Percentiles rank a stretch among this genome's conserved stretches.
Evolutionary conservation across 2,329 filamentous ascomycete species (phyloP).

Genomic region (Epichloe coenophiala): DNA sequence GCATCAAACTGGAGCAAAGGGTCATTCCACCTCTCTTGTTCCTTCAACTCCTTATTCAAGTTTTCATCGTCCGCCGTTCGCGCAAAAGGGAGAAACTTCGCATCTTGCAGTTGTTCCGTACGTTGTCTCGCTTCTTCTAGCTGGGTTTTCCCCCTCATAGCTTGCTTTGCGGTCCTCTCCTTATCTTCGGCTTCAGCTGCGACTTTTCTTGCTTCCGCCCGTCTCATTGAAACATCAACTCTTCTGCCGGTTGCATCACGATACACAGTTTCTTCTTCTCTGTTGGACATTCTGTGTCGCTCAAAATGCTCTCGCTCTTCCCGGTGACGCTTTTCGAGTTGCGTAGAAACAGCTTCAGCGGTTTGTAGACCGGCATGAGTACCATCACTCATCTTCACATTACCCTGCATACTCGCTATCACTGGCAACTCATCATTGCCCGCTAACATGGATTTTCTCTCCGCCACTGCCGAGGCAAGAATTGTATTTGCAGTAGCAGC

Average conservation of each 20-base stretch:
- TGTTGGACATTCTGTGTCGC: slow-evolving; percentile 25
- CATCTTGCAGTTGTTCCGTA: slow-evolving; percentile 60
- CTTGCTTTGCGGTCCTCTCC: slow-evolving; percentile 52
- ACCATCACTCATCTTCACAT: slow-evolving; percentile 69
- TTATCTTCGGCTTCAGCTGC: slow-evolving; percentile 57
- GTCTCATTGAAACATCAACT: slow-evolving; percentile 83
- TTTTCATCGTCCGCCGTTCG: slow-evolving; percentile 71
- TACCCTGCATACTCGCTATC: slow-evolving; percentile 31
- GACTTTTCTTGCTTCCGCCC: slow-evolving; percentile 64
- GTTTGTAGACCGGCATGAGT: slow-evolving; percentile 79
- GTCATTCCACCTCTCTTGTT: slow-evolving; percentile 77
- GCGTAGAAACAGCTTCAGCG: slow-evolving; percentile 61
- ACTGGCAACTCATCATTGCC: slow-evolving; percentile 37
- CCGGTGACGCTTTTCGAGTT: slow-evolving; percentile 50
- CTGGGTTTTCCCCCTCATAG: slow-evolving; percentile 81
- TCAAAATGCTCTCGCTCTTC: slow-evolving; percentile 46
- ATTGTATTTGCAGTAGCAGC: slow-evolving; percentile 61
- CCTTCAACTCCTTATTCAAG: slow-evolving; percentile 73
- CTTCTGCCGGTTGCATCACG: slow-evolving; percentile 89
- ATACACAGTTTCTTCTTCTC: slow-evolving; percentile 74
- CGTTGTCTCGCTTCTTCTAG: slow-evolving; percentile 49
- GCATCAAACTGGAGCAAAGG: slow-evolving; percentile 71
- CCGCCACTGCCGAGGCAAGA: slow-evolving; percentile 56
- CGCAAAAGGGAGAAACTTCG: slow-evolving; percentile 68
- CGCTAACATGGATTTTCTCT: slow-evolving; percentile 39